Evolutionary conservation across 352 stramenopile genomes (phyloP).

Genomic region (Phytophthora foliorum): DNA sequence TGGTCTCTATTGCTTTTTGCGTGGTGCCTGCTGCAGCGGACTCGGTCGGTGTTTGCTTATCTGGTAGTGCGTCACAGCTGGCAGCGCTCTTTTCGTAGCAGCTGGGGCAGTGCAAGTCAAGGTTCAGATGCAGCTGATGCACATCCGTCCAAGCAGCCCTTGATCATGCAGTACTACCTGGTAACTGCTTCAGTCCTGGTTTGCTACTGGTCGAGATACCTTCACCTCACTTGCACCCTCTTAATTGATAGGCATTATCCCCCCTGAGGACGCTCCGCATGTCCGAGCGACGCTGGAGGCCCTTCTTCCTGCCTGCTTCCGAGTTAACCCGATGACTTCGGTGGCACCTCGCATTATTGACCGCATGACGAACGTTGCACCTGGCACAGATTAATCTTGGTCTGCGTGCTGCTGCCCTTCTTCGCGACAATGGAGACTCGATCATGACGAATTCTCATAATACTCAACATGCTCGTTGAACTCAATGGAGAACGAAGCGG

Average conservation of each 20-base stretch:
- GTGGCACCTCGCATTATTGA: constrained; percentile 49
- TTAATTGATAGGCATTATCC: constrained; percentile 57
- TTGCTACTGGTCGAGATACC: neutral
- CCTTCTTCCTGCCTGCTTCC: constrained; percentile 77
- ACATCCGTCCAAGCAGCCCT: constrained; percentile 35
- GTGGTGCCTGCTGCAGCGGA: constrained; percentile 24
- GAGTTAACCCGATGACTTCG: constrained; percentile 61
- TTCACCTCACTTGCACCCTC: constrained; percentile 4
- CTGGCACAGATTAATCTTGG: constrained; percentile 94
- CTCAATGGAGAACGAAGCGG: constrained; percentile 98
- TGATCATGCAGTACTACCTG: constrained; percentile 80
- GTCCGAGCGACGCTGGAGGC: constrained; percentile 62
- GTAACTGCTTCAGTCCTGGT: constrained; percentile 29
- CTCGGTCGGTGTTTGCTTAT: constrained; percentile 17
- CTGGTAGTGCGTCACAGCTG: constrained; percentile 7
- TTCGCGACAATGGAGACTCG: constrained; percentile 75
- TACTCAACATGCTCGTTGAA: constrained; percentile 98
- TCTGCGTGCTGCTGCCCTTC: constrained; percentile 88
- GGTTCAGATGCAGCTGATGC: neutral
- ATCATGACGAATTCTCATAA: no score
- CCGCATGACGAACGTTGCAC: constrained; percentile 85
- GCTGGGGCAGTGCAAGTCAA: constrained; percentile 11
- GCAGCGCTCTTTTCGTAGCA: constrained; percentile 19
- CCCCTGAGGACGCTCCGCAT: constrained; percentile 41
- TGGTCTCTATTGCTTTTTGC: constrained; percentile 32